Percentiles rank a stretch among this genome's conserved stretches.
phyloP scores from a whole-genome alignment of 1,284 basidiomycete genomes.

The Peniophora sp. region DNA sequence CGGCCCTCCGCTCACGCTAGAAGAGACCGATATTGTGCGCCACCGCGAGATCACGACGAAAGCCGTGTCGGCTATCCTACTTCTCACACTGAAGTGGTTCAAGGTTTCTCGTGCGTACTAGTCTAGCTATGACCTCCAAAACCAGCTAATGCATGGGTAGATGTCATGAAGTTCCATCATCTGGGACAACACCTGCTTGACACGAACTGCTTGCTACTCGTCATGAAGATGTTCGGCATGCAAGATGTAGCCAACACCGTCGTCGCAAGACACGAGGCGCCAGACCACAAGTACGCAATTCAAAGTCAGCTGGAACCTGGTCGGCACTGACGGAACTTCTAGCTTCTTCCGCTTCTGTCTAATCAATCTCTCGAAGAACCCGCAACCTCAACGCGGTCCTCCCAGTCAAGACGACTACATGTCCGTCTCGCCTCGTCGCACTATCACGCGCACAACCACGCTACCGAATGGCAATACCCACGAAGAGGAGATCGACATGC shows the following conservation, averaged over 20 bases:
- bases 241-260: conserved; percentile 85
- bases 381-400: conserved; percentile 42
- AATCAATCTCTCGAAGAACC: conserved; percentile 59
- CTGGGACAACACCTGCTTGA: conserved; percentile 92
- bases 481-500: conserved; percentile 84
- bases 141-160: conserved; percentile 29
- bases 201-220: conserved; percentile 89
- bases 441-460: conserved; percentile 42
- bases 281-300: conserved; percentile 70
- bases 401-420: conserved; percentile 28
- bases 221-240: conserved; percentile 97
- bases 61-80: conserved; percentile 90
- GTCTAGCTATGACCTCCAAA: conserved; percentile 11
- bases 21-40: conserved; percentile 90
- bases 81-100: conserved; percentile 95
- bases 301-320: conserved; percentile 1
- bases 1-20: conserved; percentile 72
- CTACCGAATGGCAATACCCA: conserved; percentile 65
- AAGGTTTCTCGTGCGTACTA: conserved; percentile 81
- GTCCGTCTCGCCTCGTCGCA: conserved; percentile 50
- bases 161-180: conserved; percentile 98
- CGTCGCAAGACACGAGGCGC: conserved; percentile 82
- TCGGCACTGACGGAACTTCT: conserved; percentile 10
- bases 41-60: conserved; percentile 98
- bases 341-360: conserved; percentile 97